A percentile compares a stretch with the other conserved stretches of the same genome.
These are phyloP conservation scores for Gossypioides kirkii DNA, from an alignment of 345 rosid species.

Conservation along the genomic window DNA sequence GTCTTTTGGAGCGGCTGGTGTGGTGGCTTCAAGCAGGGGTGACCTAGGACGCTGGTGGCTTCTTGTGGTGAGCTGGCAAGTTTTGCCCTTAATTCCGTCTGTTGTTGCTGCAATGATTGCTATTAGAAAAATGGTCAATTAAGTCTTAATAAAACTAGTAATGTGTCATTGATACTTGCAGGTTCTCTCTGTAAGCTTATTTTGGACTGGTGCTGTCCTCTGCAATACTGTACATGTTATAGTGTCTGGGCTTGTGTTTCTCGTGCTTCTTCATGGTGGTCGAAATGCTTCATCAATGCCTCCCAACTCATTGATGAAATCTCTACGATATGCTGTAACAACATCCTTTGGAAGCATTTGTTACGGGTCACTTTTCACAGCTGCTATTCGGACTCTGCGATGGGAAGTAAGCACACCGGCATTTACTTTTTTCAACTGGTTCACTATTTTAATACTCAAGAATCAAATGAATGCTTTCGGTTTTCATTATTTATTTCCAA, in stretches of 20 bases:
- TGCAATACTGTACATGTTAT: constrained; percentile 93
- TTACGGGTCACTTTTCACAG: constrained; percentile 94
- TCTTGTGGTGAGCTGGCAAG: constrained; percentile 99
- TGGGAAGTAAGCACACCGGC: constrained; percentile 70
- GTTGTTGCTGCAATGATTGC: constrained; percentile 19
- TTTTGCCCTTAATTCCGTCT: constrained; percentile 43
- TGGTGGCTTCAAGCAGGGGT: constrained; percentile 77
- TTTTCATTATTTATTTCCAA: constrained; percentile 12
- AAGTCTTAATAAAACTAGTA: constrained; percentile 7
- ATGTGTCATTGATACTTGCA: constrained; percentile 34
- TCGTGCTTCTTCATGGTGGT: constrained; percentile 80
- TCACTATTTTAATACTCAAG: constrained; percentile 1
- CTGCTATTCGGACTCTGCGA: constrained; percentile 87
- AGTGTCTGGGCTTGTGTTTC: constrained; percentile 91
- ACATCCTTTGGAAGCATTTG: constrained; percentile 96
- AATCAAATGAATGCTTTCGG: constrained; percentile 3
- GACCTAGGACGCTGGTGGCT: constrained; percentile 86
- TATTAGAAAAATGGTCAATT: constrained; percentile 12
- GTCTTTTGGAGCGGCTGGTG: constrained; percentile 94
- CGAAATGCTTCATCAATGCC: constrained; percentile 70
- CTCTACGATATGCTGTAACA: constrained; percentile 73
- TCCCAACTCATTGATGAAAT: constrained; percentile 56
- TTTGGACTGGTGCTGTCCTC: constrained; percentile 96
- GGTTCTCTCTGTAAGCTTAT: constrained; percentile 89
- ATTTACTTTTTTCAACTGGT: constrained; percentile 7